Conservation (phyloP, 441 rosid genomes). For the Daphne laureola region DNA sequence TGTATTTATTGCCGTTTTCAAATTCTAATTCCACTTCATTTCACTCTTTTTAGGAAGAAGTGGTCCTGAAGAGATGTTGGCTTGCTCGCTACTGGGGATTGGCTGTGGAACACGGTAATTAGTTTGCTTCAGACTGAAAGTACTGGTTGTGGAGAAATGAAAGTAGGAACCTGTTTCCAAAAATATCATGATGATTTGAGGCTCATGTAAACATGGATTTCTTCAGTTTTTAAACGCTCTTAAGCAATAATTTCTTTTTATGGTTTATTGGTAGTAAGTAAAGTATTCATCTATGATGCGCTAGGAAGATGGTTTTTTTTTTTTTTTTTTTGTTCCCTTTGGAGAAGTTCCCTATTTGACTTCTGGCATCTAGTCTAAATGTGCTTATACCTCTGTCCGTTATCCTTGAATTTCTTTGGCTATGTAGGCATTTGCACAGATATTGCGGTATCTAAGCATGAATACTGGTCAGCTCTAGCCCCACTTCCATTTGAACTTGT, state of each 20-base stretch:
- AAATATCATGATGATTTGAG: too few relatives aligned
- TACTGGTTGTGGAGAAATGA: slow-evolving; percentile 7
- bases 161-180: too few relatives aligned
- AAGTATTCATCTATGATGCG: too few relatives aligned
- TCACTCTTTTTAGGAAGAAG: slow-evolving; percentile 72
- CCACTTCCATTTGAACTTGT: slow-evolving; percentile 91
- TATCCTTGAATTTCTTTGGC: slow-evolving; percentile 14
- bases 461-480: slow-evolving; percentile 83
- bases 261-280: too few relatives aligned
- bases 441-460: slow-evolving; percentile 64
- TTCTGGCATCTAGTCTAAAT: too few relatives aligned
- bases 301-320: too few relatives aligned
- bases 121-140: slow-evolving; percentile 8
- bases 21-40: slow-evolving; percentile 20
- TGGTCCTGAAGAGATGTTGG: slow-evolving; percentile 98
- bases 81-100: slow-evolving; percentile 97
- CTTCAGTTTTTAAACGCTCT: too few relatives aligned
- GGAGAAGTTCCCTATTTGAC: too few relatives aligned
- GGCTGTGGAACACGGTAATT: slow-evolving; percentile 79
- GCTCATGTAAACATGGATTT: too few relatives aligned
- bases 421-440: slow-evolving; percentile 66
- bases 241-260: too few relatives aligned
- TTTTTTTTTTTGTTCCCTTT: too few relatives aligned
- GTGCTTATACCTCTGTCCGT: slow-evolving; percentile 1
- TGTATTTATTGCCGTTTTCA: slow-evolving; percentile 14